Conservation (phyloP, 2,329 filamentous ascomycete genomes). For the Fusarium citri region DNA sequence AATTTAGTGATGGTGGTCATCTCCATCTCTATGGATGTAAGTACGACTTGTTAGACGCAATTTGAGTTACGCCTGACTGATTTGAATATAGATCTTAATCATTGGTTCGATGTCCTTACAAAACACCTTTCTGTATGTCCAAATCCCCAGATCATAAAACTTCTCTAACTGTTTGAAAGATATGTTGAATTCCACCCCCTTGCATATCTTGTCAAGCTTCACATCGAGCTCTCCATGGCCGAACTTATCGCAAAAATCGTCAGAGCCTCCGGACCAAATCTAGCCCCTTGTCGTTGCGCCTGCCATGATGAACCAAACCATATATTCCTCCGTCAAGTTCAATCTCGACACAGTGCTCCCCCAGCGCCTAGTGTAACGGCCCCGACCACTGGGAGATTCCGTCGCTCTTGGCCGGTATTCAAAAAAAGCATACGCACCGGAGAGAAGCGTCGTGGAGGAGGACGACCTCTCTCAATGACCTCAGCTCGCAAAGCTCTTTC, state of each 20-base stretch:
- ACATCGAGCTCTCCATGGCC: constrained; percentile 45
- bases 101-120: constrained; percentile 43
- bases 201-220: constrained; percentile 46
- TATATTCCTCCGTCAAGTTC: constrained; percentile 13
- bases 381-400: constrained; percentile 38
- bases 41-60: not conserved
- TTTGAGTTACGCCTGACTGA: not conserved
- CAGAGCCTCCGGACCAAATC: constrained; percentile 35
- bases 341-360: constrained; percentile 25
- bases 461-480: constrained; percentile 1
- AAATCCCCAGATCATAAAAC: not conserved
- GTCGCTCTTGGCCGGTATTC: constrained; percentile 33
- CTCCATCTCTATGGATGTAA: constrained; percentile 48
- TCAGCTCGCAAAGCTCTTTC: constrained; percentile 6
- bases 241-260: constrained; percentile 46
- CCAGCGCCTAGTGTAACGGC: constrained; percentile 15
- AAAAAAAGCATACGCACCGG: not conserved
- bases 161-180: constrained; percentile 16
- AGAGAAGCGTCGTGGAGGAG: constrained; percentile 13
- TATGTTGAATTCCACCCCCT: constrained; percentile 45
- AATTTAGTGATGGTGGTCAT: constrained; percentile 48
- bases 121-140: constrained; percentile 41
- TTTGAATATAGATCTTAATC: constrained; percentile 35
- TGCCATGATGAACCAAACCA: constrained; percentile 36
- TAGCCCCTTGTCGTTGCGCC: constrained; percentile 33